Evolutionary conservation across 768 basidiomycete genomes (phyloP).

Genomic region (Termitomyces sp.): DNA sequence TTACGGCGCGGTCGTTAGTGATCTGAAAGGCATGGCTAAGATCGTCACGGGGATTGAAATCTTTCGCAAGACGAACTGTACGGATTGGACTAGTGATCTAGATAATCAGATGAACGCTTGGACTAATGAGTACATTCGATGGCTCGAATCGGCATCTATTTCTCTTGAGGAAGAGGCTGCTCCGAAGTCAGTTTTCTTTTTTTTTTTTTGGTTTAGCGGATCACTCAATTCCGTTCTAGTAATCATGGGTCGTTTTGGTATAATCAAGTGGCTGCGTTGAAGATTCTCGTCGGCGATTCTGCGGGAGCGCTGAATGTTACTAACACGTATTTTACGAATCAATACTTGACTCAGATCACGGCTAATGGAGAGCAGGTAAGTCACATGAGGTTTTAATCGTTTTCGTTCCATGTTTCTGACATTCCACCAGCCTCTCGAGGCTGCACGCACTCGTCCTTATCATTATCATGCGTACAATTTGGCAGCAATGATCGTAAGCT

Average conservation of each 20-base stretch:
- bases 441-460: constrained; percentile 56
- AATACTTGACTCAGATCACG: constrained; percentile 50
- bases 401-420: not conserved
- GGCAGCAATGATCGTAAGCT: constrained; percentile 60
- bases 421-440: constrained; percentile 50
- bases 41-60: constrained; percentile 8
- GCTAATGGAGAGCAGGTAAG: constrained; percentile 56
- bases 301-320: constrained; percentile 44
- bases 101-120: constrained; percentile 48
- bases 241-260: constrained; percentile 68
- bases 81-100: constrained; percentile 52
- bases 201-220: not conserved
- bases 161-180: constrained; percentile 44
- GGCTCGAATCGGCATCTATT: constrained; percentile 49
- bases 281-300: constrained; percentile 49
- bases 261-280: constrained; percentile 55
- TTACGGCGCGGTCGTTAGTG: constrained; percentile 27
- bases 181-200: constrained; percentile 40
- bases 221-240: constrained; percentile 25
- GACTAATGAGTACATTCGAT: constrained; percentile 48
- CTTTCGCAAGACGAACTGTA: constrained; percentile 31
- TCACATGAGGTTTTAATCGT: not conserved
- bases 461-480: constrained; percentile 70
- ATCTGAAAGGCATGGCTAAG: constrained; percentile 49
- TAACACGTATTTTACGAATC: constrained; percentile 45